These are phyloP conservation scores for Candida pseudoglaebosa DNA, from an alignment of 805 yeast genomes.

Conservation along the genomic window DNA sequence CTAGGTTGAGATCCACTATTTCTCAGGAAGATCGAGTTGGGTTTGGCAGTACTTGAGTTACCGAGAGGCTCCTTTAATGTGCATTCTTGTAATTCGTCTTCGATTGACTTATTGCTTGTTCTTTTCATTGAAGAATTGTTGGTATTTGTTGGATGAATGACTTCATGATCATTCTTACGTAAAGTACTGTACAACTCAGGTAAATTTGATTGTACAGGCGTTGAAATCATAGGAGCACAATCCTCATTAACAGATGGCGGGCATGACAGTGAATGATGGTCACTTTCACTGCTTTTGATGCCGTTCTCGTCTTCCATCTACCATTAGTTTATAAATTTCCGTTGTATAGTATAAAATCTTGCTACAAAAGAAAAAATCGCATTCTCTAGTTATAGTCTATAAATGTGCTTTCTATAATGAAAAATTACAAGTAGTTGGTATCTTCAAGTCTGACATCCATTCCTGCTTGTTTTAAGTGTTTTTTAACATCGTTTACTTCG, in stretches of 20 bases:
- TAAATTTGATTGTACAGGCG: slow-evolving; percentile 22
- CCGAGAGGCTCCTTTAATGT: not conserved
- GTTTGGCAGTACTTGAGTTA: not conserved
- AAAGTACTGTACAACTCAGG: slow-evolving; percentile 19
- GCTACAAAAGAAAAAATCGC: too few species aligned
- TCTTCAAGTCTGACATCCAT: slow-evolving; percentile 72
- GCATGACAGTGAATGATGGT: not conserved
- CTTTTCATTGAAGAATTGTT: slow-evolving; percentile 11
- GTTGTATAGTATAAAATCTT: too few species aligned
- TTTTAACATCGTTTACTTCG: slow-evolving; percentile 79
- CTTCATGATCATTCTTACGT: slow-evolving; percentile 16
- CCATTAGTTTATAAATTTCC: not conserved
- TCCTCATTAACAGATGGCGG: not conserved
- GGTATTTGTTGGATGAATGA: not conserved
- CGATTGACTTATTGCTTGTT: slow-evolving; percentile 6
- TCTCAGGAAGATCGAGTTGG: slow-evolving; percentile 1
- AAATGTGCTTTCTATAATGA: too few species aligned
- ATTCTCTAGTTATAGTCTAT: too few species aligned
- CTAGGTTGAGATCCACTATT: slow-evolving; percentile 3
- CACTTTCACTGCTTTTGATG: not conserved
- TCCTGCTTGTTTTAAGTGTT: slow-evolving; percentile 51
- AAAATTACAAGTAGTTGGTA: slow-evolving; percentile 18
- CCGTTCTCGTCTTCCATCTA: not conserved
- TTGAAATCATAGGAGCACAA: not conserved
- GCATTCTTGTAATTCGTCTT: not conserved